A percentile compares a stretch with the other conserved stretches of the same genome.
These are phyloP conservation scores for Panicum miliaceum DNA, from an alignment of 176 grass and related monocot species.

Conservation along the genomic window DNA sequence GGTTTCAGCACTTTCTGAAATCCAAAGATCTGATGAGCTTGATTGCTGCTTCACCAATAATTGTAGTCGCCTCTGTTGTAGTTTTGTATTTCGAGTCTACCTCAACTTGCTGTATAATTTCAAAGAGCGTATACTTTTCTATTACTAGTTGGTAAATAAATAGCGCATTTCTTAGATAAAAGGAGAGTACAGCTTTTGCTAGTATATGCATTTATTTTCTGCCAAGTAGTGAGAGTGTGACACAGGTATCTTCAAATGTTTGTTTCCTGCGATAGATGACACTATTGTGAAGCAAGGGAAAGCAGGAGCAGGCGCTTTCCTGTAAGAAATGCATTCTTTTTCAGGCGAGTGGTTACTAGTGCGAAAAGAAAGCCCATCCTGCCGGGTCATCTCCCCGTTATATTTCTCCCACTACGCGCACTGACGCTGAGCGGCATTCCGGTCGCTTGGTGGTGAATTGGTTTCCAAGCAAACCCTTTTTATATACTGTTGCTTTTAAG, in stretches of 20 bases:
- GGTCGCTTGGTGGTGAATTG: not conserved
- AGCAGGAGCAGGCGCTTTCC: slow-evolving; percentile 29
- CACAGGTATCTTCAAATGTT: slow-evolving; percentile 42
- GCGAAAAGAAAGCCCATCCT: slow-evolving; percentile 40
- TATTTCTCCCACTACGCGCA: slow-evolving; percentile 33
- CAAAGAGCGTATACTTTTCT: not conserved
- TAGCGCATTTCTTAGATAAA: not conserved
- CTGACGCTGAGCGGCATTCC: slow-evolving; percentile 33
- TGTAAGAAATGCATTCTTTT: slow-evolving; percentile 46
- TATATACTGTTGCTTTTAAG: slow-evolving; percentile 24
- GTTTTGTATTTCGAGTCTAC: slow-evolving; percentile 30
- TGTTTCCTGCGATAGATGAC: slow-evolving; percentile 35
- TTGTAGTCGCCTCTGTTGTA: not conserved
- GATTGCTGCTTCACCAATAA: slow-evolving; percentile 47
- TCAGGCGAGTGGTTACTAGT: slow-evolving; percentile 36
- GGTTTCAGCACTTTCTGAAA: slow-evolving; percentile 23
- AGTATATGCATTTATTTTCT: not conserved
- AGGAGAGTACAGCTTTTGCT: not conserved
- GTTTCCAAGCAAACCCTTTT: slow-evolving; percentile 28
- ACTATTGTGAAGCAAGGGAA: slow-evolving; percentile 49
- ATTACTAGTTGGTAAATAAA: not conserved
- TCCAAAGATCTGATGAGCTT: slow-evolving; percentile 18
- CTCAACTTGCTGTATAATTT: slow-evolving; percentile 29
- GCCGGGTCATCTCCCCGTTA: slow-evolving; percentile 34
- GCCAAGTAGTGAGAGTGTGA: slow-evolving; percentile 27